Base-by-base conservation (phyloP, 1,284 basidiomycete genomes). In the Mycena sp. region DNA sequence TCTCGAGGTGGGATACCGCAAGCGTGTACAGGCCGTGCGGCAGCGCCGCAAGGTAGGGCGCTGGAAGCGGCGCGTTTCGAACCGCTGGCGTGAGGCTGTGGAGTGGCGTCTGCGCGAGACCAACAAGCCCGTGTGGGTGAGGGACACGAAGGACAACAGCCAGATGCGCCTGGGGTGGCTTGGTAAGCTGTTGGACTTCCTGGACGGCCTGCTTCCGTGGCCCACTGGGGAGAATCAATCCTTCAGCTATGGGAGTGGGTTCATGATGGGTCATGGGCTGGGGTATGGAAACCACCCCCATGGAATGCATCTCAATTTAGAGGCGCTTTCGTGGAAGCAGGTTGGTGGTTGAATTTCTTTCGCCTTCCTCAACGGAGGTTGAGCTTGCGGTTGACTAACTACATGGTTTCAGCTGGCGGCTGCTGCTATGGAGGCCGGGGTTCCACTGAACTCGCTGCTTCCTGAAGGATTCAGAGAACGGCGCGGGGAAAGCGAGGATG, bases 391-490 rank as follows among this genome's bases (percentile, higher is more conserved):
- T 46, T 38, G n/a, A n/a, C n/a, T n/a, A n/a, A n/a, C n/a, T n/a
- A n/a, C n/a, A n/a, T n/a, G n/a, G n/a, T 41, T 56, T 14, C 80
- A 88, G 72, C 79, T 90, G 3, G 83, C 88, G 63, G 81, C 80
- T 23, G 85, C 88, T 3, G 86, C 88, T 1, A 77, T 87, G 64
- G 89, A 90, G 71, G 85, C 85, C 12, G 89, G 89, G 2, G 83
- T 86, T 0, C 83, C 88, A 0, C 77, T 89, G 1, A 76, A 80
- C 28, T 80, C 78, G 52, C 77, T 89, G 23, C 75, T 86, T 3
- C 84, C 84, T 4, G 66, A 69, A 14, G 73, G 70, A 35, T 82
- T 80, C 63, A 69, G 71, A 44, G 70, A 71, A 46, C 60, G 21
- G 29, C 54, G 59, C n/a, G 26, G 48, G 38, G 35, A 45, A 12